phyloP scores from a whole-genome alignment of 192 early-diverging fungal genomes.

The Gaertneriomyces semiglobifer region DNA sequence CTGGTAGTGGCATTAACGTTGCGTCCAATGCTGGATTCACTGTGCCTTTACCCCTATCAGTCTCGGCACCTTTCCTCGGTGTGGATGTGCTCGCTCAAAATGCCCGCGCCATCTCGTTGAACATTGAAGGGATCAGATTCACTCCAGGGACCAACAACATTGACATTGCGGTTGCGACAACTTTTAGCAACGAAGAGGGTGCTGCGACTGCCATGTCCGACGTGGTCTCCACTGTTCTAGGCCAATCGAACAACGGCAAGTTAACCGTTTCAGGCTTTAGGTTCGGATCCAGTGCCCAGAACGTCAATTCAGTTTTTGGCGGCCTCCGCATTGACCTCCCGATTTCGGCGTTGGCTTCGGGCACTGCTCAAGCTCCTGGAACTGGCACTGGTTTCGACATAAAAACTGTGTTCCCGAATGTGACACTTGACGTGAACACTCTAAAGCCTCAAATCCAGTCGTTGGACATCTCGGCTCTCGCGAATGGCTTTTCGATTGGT shows the following conservation, averaged over 20 bases:
- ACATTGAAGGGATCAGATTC: conserved; percentile 6
- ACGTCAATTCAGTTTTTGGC: conserved; percentile 13
- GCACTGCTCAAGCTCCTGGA: not conserved
- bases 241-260: not conserved
- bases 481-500: conserved; percentile 3
- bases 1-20: not conserved
- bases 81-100: conserved; percentile 5
- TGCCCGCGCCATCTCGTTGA: not conserved
- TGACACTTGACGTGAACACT: not conserved
- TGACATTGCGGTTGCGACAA: not conserved
- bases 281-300: conserved; percentile 10
- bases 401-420: conserved; percentile 16
- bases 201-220: not conserved
- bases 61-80: conserved; percentile 16
- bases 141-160: conserved; percentile 12
- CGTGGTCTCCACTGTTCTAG: not conserved
- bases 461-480: not conserved
- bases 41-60: conserved; percentile 6
- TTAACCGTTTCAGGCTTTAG: conserved; percentile 9
- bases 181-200: not conserved
- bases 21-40: not conserved
- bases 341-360: not conserved
- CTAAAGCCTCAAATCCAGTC: conserved; percentile 9
- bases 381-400: conserved; percentile 2
- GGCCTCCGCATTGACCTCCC: conserved; percentile 6